Evolutionary conservation across 2,329 filamentous ascomycete genomes (phyloP), one percentile per base, ranked within the genome.

Genomic region (Sclerotiophoma versabilis): DNA sequence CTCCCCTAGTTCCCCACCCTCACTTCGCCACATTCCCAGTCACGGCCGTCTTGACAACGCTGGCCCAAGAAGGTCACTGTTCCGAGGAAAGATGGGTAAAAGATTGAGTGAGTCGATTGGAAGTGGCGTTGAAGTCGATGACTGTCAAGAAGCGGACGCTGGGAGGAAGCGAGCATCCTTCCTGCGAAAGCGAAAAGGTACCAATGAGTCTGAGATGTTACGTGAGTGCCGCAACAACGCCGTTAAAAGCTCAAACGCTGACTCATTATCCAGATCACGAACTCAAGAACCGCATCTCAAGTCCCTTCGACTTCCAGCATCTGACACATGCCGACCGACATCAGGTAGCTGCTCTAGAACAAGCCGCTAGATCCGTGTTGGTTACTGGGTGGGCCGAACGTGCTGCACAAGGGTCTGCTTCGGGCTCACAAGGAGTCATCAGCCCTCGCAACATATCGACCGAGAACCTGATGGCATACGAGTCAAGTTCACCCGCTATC

Each of bases 301-400:
- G 80, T 51, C 85, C 85, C 1, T 88, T 85, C 70, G 83, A 86
- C 62, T 88, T 88, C 65, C 84, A 87, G 58, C 85, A 87, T 64
- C 71, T 88, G 46, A 84, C 83, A 29, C 84, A 87, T 65, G 84
- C 84, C 23, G 80, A 81, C 50, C 80, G 81, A 20, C 72, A 80
- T 20, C 81, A 87, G 50, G 79, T 86, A 50, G 77, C 81, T 26
- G 75, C 76, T 4, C 71, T 87, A 17, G 79, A 84, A 32, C 79
- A 77, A 27, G 76, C 81, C 11, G 78, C 80, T 47, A 77, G 82
- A 49, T 76, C 79, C 51, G 79, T 84, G 25, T 73, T 86, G 17
- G 79, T 79, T 23, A 79, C 78, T 6, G 53, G 42, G 5, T 38
- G 53, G 46, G 42, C 47, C 12, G 45, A 49, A 27, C 46, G 39